These are phyloP conservation scores for Neospora caninum DNA, from an alignment of 169 alveolate genomes.

Conservation along the genomic window DNA sequence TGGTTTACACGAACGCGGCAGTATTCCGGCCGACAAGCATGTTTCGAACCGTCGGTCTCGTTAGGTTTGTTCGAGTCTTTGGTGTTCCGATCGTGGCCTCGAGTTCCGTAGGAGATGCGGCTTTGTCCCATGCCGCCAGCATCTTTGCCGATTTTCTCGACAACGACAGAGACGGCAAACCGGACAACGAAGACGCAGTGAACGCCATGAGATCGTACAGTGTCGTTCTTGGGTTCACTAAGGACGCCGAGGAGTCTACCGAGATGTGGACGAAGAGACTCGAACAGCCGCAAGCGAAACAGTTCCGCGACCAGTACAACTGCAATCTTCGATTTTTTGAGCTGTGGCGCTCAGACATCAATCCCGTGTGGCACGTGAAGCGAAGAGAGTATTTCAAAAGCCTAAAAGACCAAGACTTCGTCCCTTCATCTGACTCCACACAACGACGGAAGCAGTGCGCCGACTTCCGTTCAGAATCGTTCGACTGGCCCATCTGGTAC, in stretches of 20 bases:
- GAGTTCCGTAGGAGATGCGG: background rate
- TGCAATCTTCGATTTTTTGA: conserved; percentile 34
- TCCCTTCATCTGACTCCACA: background rate
- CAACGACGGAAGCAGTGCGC: conserved; percentile 23
- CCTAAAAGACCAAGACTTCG: background rate
- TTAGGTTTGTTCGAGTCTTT: conserved; percentile 16
- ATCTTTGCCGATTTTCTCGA: conserved; percentile 36
- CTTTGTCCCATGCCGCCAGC: conserved; percentile 27
- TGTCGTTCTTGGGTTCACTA: conserved; percentile 4
- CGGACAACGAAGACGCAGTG: conserved; percentile 4
- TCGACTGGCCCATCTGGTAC: conserved; percentile 41
- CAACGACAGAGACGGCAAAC: conserved; percentile 20
- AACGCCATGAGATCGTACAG: background rate
- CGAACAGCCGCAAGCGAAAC: background rate
- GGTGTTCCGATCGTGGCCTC: conserved; percentile 35
- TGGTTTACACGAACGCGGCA: background rate
- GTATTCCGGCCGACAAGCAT: conserved; percentile 14
- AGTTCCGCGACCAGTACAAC: background rate
- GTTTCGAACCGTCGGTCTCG: conserved; percentile 10
- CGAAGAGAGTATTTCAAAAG: background rate
- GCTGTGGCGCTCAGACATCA: conserved; percentile 29
- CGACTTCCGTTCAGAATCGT: conserved; percentile 9
- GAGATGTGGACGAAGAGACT: conserved; percentile 22
- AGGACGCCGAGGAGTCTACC: background rate
- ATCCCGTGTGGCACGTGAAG: conserved; percentile 24